Evolutionary conservation across 2,329 filamentous ascomycete species (phyloP), one percentile per base, ranked within the genome.

Genomic region (Westerdykella aurantiaca): DNA sequence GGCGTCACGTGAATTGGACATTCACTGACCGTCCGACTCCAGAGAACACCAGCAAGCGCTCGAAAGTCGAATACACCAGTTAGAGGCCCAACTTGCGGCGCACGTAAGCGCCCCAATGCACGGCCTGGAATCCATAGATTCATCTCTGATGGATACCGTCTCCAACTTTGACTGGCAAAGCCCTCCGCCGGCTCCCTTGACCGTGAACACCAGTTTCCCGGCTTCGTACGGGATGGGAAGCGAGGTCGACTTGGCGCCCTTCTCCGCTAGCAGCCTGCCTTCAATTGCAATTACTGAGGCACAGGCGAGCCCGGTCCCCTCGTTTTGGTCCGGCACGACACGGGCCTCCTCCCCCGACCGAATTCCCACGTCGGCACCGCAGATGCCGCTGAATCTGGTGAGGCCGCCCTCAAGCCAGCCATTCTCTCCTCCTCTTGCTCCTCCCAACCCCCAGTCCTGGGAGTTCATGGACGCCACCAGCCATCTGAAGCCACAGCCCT

Each of bases 241-340:
- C 14, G 52, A 61, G 33, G 41, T 60, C 37, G 53, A 61, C 41
- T 47, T 60, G 2, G 53, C 46, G 21, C 48, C 41, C 31, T 58
- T 59, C 40, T 61, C 61, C 16, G 51, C 56, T 37, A 48, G 53
- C 21, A 60, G 53, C 42, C 51, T 66, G 40, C 63, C 63, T 14
- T 58, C 61, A 12, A 66, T 66, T 40, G 61, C 60, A 38, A 65
- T 66, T 46, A 59, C 64, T 42, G 51, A 66, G 11, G n/a, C 33
- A 13, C n/a, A 61, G 64, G 61, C 59, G 60, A 64, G 57, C 58
- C 53, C 63, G 51, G 63, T 63, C 53, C 60, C 63, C 57, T 66
- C 63, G 50, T 58, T 61, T 43, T 65, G 58, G 53, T 64, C 62
- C 58, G 61, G 57, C 47, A 64, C 63, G 42, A 66, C 64, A 38